Evolutionary conservation across 495 filamentous ascomycete species (phyloP).

Genomic region (Hypoxylon trugodes): DNA sequence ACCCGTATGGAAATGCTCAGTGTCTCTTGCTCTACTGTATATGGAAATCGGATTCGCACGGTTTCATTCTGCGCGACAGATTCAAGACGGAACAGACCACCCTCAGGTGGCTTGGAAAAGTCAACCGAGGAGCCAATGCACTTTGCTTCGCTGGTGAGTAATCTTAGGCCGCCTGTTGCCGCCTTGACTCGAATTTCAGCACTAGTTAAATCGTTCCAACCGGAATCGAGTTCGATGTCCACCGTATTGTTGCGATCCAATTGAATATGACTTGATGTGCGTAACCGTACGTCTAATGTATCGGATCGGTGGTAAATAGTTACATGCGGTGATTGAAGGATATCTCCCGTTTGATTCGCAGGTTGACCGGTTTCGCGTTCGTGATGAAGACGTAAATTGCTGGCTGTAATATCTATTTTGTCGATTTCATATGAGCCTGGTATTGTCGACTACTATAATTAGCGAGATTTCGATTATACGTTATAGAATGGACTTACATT

Average conservation of each 20-base stretch:
- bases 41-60: conserved; percentile 75
- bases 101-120: conserved; percentile 63
- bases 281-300: conserved; percentile 57
- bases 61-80: conserved; percentile 59
- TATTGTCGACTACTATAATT: conserved; percentile 57
- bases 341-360: conserved; percentile 52
- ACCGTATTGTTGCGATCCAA: conserved; percentile 79
- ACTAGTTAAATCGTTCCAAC: conserved; percentile 75
- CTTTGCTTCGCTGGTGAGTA: conserved; percentile 76
- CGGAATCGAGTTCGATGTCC: conserved; percentile 75
- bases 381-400: conserved; percentile 74
- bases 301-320: conserved; percentile 58
- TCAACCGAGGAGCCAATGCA: conserved; percentile 63
- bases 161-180: conserved; percentile 85
- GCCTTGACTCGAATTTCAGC: conserved; percentile 78
- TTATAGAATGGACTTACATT: conserved; percentile 50
- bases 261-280: conserved; percentile 66
- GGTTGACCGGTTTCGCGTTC: conserved; percentile 57
- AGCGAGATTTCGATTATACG: background rate
- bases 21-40: conserved; percentile 82
- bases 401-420: conserved; percentile 70
- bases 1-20: conserved; percentile 75
- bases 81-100: conserved; percentile 73
- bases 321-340: conserved; percentile 54
- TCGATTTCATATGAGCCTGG: conserved; percentile 81